Evolutionary conservation across 2,329 filamentous ascomycete genomes (phyloP).

Genomic region (Aureobasidium sp.): DNA sequence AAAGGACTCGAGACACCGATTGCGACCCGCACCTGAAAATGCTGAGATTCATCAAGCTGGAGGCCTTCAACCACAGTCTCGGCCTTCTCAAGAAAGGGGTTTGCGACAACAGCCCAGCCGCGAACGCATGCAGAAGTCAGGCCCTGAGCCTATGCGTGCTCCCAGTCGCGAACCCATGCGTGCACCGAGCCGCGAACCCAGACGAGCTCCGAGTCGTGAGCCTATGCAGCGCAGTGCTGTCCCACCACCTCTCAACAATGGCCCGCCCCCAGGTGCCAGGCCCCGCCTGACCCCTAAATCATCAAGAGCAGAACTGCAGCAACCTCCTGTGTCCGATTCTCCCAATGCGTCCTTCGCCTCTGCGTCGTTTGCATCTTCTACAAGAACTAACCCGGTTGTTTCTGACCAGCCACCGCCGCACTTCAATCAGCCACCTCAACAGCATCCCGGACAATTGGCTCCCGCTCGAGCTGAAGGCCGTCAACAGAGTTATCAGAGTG

Average conservation of each 20-base stretch:
- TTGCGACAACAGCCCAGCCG: constrained; percentile 17
- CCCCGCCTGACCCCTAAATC: constrained; percentile 35
- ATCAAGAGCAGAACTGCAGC: constrained; percentile 32
- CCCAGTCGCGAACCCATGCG: constrained; percentile 23
- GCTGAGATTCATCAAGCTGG: constrained; percentile 1
- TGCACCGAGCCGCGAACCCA: constrained; percentile 27
- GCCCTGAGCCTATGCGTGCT: constrained; percentile 30
- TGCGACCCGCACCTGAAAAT: constrained; percentile 15
- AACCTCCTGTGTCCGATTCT: constrained; percentile 21
- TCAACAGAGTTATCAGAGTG: constrained; percentile 29
- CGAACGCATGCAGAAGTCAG: constrained; percentile 17
- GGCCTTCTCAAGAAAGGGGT: constrained; percentile 17
- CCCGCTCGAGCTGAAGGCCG: constrained; percentile 13
- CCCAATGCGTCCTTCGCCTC: constrained; percentile 19
- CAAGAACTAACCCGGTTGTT: neutral
- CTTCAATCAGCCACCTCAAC: constrained; percentile 2
- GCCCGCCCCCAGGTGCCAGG: constrained; percentile 20
- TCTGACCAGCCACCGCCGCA: constrained; percentile 7
- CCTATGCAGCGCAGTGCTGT: constrained; percentile 17
- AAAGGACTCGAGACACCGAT: constrained; percentile 14
- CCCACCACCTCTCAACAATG: constrained; percentile 3
- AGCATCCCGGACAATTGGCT: neutral
- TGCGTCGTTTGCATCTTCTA: neutral
- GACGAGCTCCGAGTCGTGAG: constrained; percentile 28
- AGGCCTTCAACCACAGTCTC: constrained; percentile 4